Conservation (phyloP, 2,329 filamentous ascomycete genomes). For the Pseudogymnoascus sp. region DNA sequence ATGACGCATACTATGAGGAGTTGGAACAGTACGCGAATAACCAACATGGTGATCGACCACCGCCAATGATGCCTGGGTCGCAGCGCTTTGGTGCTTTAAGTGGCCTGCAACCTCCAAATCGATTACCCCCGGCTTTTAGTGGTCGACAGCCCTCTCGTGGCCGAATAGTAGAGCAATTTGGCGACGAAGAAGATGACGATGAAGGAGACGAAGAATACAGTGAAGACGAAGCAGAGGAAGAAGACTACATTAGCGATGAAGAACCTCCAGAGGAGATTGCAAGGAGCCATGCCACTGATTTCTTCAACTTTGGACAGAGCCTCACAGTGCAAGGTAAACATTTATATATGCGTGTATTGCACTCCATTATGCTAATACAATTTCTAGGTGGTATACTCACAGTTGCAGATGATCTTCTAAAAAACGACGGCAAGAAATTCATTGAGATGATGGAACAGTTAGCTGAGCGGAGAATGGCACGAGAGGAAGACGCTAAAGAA, state of each 20-base stretch:
- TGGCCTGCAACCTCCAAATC: constrained; percentile 50
- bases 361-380: constrained; percentile 19
- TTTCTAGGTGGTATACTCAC: constrained; percentile 88
- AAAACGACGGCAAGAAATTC: constrained; percentile 98
- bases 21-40: constrained; percentile 94
- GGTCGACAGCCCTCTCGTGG: constrained; percentile 66
- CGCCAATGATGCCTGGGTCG: constrained; percentile 61
- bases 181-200: constrained; percentile 39
- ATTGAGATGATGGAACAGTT: constrained; percentile 99
- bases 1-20: constrained; percentile 97
- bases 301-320: constrained; percentile 96
- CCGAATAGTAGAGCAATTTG: constrained; percentile 63
- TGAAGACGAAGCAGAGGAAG: constrained; percentile 45
- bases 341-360: constrained; percentile 15
- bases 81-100: constrained; percentile 53
- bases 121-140: constrained; percentile 50
- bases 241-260: constrained; percentile 64
- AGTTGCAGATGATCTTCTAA: constrained; percentile 94
- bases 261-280: constrained; percentile 51
- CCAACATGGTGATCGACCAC: constrained; percentile 62
- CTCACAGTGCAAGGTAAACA: constrained; percentile 71
- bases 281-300: constrained; percentile 67
- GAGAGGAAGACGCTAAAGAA: constrained; percentile 80
- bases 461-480: constrained; percentile 92
- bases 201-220: constrained; percentile 39